Evolutionary conservation across 768 basidiomycete species (phyloP), one percentile per base, ranked within the genome.

Genomic region (Tricholoma bakamatsutake): DNA sequence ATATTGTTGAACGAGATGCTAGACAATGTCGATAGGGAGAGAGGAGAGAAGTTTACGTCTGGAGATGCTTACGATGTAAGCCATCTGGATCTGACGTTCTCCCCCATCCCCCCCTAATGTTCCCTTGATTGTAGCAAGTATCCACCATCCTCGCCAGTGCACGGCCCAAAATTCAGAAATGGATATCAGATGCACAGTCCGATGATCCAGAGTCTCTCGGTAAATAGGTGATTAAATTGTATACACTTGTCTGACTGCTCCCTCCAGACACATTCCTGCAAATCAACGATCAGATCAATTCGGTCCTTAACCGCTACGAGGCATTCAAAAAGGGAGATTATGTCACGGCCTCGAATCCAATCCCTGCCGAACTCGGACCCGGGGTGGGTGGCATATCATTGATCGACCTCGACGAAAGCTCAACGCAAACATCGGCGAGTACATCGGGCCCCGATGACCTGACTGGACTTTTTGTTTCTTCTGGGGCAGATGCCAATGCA

Each of bases 241-340:
- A 17, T 42, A n/a, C 33, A n/a, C 40, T n/a, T 28, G 9, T 7
- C 39, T 48, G 49, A 57, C 28, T 56, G 21, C 18, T 52, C 49
- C 39, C 48, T n/a, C 9, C 12, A 93, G 95, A 95, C 58, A 93
- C 93, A 2, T 88, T 97, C 68, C 76, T 99, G 15, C 84, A 98
- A 68, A 95, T 95, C 58, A 99, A 99, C 69, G 97, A 99, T 70
- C 90, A 97, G 64, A 94, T 99, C 71, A 99, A 99, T 73, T 89
- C 83, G 17, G 93, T 94, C 12, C 70, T 98, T 12, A 80, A 81
- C 28, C 88, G 96, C 21, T 98, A 94, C 67, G 93, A 98, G 56
- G 87, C 93, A 0, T 98, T 89, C 80, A 93, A 93, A 71, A 84
- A 82, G 55, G 97, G 97, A 50, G 94, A 99, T 71, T 95, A 84